Percentiles rank a stretch among this genome's conserved stretches.
These are phyloP conservation scores for Geopyxis carbonaria DNA, from an alignment of 495 filamentous ascomycete genomes.

Conservation along the genomic window DNA sequence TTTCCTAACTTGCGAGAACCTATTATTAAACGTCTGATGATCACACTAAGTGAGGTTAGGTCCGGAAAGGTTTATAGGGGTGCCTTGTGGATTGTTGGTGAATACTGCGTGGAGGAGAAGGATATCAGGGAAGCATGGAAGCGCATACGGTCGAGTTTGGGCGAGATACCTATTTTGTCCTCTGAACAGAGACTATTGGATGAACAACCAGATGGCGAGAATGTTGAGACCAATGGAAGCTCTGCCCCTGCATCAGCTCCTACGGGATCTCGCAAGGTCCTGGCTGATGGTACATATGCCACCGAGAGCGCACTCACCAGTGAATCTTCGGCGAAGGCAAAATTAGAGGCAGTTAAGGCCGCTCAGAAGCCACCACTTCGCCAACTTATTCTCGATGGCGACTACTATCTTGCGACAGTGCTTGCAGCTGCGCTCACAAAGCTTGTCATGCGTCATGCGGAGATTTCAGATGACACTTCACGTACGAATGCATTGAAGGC, in stretches of 20 bases:
- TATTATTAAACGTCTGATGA: slow-evolving; percentile 76
- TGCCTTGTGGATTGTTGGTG: slow-evolving; percentile 92
- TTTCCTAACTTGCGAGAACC: slow-evolving; percentile 77
- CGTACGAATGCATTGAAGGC: slow-evolving; percentile 88
- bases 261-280: slow-evolving; percentile 71
- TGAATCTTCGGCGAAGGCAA: slow-evolving; percentile 72
- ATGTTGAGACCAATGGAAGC: slow-evolving; percentile 35
- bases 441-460: slow-evolving; percentile 92
- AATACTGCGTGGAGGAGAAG: slow-evolving; percentile 82
- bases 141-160: slow-evolving; percentile 78
- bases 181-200: slow-evolving; percentile 86
- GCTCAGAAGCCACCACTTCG: slow-evolving; percentile 91
- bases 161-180: slow-evolving; percentile 92
- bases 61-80: slow-evolving; percentile 96
- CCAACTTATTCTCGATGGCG: slow-evolving; percentile 89
- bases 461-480: slow-evolving; percentile 71
- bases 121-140: slow-evolving; percentile 98
- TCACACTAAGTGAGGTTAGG: slow-evolving; percentile 80
- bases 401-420: slow-evolving; percentile 92
- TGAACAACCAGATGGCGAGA: slow-evolving; percentile 49
- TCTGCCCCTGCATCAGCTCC: slow-evolving; percentile 58
- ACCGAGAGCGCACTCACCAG: slow-evolving; percentile 93
- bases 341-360: slow-evolving; percentile 88
- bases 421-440: slow-evolving; percentile 91
- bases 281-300: slow-evolving; percentile 93